A percentile compares a stretch with the other conserved stretches of the same genome.
phyloP scores from a whole-genome alignment of 1,284 basidiomycete species.

The Schizopora paradoxa region DNA sequence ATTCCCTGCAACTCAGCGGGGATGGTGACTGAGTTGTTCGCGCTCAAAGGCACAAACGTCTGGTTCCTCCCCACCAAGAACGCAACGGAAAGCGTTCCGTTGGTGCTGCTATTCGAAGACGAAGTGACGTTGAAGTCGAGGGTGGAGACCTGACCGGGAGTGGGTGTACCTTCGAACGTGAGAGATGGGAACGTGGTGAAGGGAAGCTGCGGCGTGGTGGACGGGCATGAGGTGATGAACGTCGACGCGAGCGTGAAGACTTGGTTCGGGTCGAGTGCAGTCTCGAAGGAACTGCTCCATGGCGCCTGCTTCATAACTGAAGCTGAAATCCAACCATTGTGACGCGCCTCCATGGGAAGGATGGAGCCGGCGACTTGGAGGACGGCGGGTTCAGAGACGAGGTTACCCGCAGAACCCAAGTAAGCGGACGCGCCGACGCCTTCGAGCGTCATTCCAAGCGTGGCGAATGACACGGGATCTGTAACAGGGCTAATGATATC shows the following conservation, averaged over 20 bases:
- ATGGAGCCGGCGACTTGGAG: conserved; percentile 37
- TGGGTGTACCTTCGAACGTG: conserved; percentile 4
- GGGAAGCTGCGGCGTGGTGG: conserved; percentile 37
- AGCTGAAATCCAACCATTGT: conserved; percentile 45
- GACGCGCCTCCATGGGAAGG: conserved; percentile 40
- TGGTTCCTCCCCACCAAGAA: conserved; percentile 31
- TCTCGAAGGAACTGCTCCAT: conserved; percentile 53
- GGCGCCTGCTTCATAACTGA: conserved; percentile 41
- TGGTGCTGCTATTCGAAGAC: no score
- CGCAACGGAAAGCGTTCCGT: conserved; percentile 24
- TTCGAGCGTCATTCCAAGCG: conserved; percentile 50
- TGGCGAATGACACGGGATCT: conserved; percentile 44
- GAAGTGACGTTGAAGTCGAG: conserved; percentile 22
- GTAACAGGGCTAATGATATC: conserved; percentile 39
- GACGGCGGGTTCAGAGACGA: conserved; percentile 35
- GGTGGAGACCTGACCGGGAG: conserved; percentile 21
- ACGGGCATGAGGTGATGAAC: conserved; percentile 47
- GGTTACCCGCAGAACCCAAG: conserved; percentile 46
- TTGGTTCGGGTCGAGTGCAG: conserved; percentile 45
- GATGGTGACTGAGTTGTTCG: conserved; percentile 29
- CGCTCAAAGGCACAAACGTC: conserved; percentile 27
- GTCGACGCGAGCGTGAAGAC: conserved; percentile 37
- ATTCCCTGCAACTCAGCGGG: conserved; percentile 34
- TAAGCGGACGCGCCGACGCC: conserved; percentile 50
- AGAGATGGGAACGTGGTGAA: conserved; percentile 39